Base-by-base conservation (phyloP, 129 eudicot genomes). In the Mikania micrantha region DNA sequence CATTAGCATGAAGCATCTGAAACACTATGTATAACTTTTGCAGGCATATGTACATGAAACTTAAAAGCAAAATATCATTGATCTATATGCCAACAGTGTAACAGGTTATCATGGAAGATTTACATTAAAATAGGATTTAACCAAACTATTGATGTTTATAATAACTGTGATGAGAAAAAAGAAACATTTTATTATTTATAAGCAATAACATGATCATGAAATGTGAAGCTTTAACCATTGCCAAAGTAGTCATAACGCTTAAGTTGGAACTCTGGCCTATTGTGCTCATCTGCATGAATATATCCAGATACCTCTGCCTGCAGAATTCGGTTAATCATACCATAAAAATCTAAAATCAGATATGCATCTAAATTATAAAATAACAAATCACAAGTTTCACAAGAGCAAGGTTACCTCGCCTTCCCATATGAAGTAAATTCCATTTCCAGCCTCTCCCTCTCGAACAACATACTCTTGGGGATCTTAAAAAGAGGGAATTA, bases 231-330 rank as follows among this genome's bases (percentile, higher is more conserved):
- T 90, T 79, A 79, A 94, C 99, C 95, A 15, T 74, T 80, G 64
- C 99, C 96, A 82, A 94, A 94, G 79, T 78, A 94, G 69, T 94
- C 99, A 75, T 77, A 77, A 59, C 79, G 77, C 62, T 89, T 89
- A 60, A 94, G 76, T 68, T 84, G 85, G 64, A 84, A 94, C 78
- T 94, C 99, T 8, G 88, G 84, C 57, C 79, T 83, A 71, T 68
- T 75, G 67, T 84, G 79, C 35, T 83, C 90, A 38, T 93, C 95
- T 9, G 75, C 74, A 67, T 82, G 77, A 24, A 78, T 52, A 36
- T 80, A 72, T 21, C 95, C 95, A 58, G 82, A 81, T 41, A 94
- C 99, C 78, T 94, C 90, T 20, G 95, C 95, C 97, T 89, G 78
- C 62, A 81, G 57, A 71, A 24, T 22, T 38, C 7, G 17, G 17